Evolutionary conservation across 2,329 filamentous ascomycete genomes (phyloP), one percentile per base, ranked within the genome.

Genomic region (Colletotrichum sidae): DNA sequence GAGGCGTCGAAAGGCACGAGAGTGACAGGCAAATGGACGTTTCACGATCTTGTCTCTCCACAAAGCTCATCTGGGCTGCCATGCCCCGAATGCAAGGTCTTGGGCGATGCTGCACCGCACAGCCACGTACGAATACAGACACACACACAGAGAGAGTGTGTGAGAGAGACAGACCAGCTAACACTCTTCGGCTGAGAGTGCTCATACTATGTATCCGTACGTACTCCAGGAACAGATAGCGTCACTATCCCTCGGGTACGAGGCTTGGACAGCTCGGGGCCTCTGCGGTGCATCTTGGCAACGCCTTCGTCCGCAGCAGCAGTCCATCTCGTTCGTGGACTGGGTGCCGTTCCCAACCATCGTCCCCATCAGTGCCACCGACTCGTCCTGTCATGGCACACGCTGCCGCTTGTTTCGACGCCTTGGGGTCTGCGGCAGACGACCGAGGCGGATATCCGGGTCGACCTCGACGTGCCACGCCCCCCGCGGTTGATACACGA

Each of bases 211-310:
- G 11, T 11, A 10, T 51, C 39, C 15, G 39, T 25, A 25, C 15
- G 39, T 25, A 25, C 34, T 56, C 58, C 33, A 50, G 52, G 42
- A 41, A 25, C 58, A 47, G 59, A 63, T 63, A 57, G 52, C 59
- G 52, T 66, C 63, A 66, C 47, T 57, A 54, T 34, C 53, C 37
- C 52, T 63, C 47, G 63, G 60, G 54, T 34, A 41, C 57, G 58
- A 66, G 63, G 63, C 63, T 66, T 66, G 52, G 63, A 66, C 63
- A 57, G 63, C 63, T 63, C 58, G 63, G 63, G 47, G 42, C 38
- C 58, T 63, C 53, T 66, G 63, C 41, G 46, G 46, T 57, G 63
- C 58, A 63, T 46, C 58, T 66, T 66, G 58, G 63, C 63, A 41
- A 38, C 50, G 63, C 63, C 47, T 13, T 52, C 61, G 38, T 60